Evolutionary conservation across 2,329 filamentous ascomycete species (phyloP).

Genomic region (Phialophora tarda): DNA sequence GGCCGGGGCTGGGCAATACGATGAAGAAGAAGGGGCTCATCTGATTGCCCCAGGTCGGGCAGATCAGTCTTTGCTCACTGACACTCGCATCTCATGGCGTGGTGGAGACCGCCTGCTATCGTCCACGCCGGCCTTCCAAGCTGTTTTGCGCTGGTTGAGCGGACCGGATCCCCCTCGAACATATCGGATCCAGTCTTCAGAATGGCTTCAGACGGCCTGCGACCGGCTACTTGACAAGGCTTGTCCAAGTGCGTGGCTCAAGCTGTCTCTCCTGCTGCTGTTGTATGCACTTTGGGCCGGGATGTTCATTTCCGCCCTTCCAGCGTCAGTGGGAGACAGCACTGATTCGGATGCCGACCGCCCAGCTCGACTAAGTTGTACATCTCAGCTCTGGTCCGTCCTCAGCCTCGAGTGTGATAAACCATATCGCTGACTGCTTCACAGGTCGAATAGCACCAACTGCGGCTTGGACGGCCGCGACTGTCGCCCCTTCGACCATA

Average conservation of each 20-base stretch:
- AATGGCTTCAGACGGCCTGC: slow-evolving; percentile 15
- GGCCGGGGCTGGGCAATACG: neutral
- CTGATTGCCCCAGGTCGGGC: neutral
- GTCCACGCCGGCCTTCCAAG: slow-evolving; percentile 1
- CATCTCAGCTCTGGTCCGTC: slow-evolving; percentile 13
- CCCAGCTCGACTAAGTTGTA: slow-evolving; percentile 8
- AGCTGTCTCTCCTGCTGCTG: neutral
- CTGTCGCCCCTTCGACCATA: slow-evolving; percentile 63
- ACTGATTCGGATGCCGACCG: neutral
- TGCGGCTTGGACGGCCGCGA: slow-evolving; percentile 63
- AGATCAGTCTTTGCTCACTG: neutral
- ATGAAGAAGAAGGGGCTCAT: neutral
- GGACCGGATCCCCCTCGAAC: slow-evolving; percentile 8
- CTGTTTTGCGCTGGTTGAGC: slow-evolving; percentile 6
- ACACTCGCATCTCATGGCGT: neutral
- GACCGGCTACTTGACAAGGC: slow-evolving; percentile 6
- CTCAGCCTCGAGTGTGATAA: too few relatives aligned
- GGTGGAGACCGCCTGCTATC: too few relatives aligned
- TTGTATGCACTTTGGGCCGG: slow-evolving; percentile 10
- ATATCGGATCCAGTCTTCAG: slow-evolving; percentile 13
- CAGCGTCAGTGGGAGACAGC: neutral
- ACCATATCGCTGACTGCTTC: neutral
- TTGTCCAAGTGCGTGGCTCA: slow-evolving; percentile 6
- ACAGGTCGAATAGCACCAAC: slow-evolving; percentile 24
- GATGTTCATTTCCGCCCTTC: slow-evolving; percentile 9